phyloP scores from a whole-genome alignment of 148 eudicot species.

The Oxyria digyna region DNA sequence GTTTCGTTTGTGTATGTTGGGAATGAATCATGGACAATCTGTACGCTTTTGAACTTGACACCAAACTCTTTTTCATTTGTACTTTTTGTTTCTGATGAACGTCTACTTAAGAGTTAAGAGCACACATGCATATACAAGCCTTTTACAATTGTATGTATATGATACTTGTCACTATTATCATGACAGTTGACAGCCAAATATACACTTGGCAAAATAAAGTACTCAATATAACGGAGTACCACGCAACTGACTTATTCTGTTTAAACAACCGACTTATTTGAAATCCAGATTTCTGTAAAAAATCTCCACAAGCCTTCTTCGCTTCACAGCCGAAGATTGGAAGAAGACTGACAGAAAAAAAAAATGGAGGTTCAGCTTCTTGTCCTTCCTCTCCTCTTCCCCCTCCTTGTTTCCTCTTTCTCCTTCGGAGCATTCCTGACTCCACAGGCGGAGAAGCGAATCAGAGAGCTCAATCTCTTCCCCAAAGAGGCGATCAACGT shows the following conservation, averaged over 20 bases:
- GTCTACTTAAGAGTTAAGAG: too few relatives aligned
- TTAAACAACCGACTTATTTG: background rate
- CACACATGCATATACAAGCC: too few relatives aligned
- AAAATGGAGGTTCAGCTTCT: background rate
- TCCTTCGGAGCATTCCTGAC: slow-evolving; percentile 19
- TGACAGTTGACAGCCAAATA: too few relatives aligned
- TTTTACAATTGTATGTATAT: too few relatives aligned
- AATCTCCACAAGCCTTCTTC: background rate
- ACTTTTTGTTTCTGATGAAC: too few relatives aligned
- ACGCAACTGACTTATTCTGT: too few relatives aligned
- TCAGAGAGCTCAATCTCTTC: slow-evolving; percentile 57
- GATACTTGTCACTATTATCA: too few relatives aligned
- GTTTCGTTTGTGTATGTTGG: background rate
- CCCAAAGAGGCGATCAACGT: slow-evolving; percentile 48
- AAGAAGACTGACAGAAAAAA: background rate
- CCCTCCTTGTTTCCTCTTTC: slow-evolving; percentile 11
- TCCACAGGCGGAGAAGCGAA: slow-evolving; percentile 29
- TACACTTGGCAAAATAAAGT: too few relatives aligned
- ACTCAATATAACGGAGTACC: too few relatives aligned
- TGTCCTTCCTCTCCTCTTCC: slow-evolving; percentile 2
- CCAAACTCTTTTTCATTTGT: too few relatives aligned
- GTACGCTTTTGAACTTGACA: too few relatives aligned
- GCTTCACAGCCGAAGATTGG: background rate
- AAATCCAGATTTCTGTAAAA: too few relatives aligned
- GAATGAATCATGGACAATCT: background rate